phyloP scores from a whole-genome alignment of 2,329 filamentous ascomycete genomes.

The Talaromyces sp. region DNA sequence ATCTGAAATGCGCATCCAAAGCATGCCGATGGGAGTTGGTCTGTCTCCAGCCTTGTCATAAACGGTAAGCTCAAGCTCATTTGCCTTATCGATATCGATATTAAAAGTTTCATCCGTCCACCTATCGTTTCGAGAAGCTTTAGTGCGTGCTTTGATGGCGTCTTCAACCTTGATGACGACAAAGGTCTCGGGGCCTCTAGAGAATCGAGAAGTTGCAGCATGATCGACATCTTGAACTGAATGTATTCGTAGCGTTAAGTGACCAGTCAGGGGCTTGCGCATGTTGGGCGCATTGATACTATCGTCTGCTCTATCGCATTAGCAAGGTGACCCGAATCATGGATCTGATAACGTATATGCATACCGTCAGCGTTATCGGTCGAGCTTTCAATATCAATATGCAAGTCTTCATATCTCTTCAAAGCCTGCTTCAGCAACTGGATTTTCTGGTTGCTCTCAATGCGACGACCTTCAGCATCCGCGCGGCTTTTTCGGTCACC shows the following conservation, averaged over 20 bases:
- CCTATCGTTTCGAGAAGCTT: slow-evolving; percentile 76
- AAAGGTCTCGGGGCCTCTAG: slow-evolving; percentile 89
- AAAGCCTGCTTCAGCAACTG: slow-evolving; percentile 91
- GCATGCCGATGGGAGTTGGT: slow-evolving; percentile 85
- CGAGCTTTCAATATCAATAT: slow-evolving; percentile 79
- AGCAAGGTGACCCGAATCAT: neutral
- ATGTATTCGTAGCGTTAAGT: slow-evolving; percentile 80
- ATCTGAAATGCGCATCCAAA: slow-evolving; percentile 96
- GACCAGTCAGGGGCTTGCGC: slow-evolving; percentile 91
- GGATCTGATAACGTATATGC: slow-evolving; percentile 29
- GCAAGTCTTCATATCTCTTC: slow-evolving; percentile 94
- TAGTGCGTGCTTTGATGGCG: slow-evolving; percentile 82
- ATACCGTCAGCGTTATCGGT: slow-evolving; percentile 77
- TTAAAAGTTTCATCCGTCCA: slow-evolving; percentile 92
- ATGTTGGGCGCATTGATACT: slow-evolving; percentile 94
- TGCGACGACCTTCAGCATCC: slow-evolving; percentile 82
- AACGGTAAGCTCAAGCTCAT: slow-evolving; percentile 95
- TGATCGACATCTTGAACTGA: slow-evolving; percentile 95
- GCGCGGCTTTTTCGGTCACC: slow-evolving; percentile 93
- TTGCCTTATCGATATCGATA: slow-evolving; percentile 95
- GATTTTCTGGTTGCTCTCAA: slow-evolving; percentile 98
- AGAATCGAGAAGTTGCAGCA: slow-evolving; percentile 76
- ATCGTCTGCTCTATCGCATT: slow-evolving; percentile 64
- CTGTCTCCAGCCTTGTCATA: slow-evolving; percentile 94
- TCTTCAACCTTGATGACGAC: slow-evolving; percentile 97